These are phyloP conservation scores for Lactarius sp. DNA, from an alignment of 768 basidiomycete genomes.

Conservation along the genomic window DNA sequence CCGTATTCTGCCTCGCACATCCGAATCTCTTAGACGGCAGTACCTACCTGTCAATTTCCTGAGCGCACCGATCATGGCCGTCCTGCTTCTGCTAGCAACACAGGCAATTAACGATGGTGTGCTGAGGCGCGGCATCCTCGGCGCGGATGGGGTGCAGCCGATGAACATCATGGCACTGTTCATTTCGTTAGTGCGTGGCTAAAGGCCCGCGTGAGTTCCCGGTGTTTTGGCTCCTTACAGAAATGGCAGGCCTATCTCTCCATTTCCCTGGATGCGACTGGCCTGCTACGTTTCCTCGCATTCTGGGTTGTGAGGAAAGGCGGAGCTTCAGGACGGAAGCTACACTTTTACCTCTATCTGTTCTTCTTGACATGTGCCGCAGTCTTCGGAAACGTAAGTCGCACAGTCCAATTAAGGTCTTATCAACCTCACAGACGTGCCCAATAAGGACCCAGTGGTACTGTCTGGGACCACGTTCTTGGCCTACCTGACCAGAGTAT, in stretches of 20 bases:
- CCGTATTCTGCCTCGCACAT: conserved; percentile 12
- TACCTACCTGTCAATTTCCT: conserved; percentile 32
- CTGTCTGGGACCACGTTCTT: conserved; percentile 88
- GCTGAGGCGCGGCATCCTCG: conserved; percentile 75
- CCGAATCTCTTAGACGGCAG: conserved; percentile 1
- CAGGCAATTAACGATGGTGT: conserved; percentile 34
- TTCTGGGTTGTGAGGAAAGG: conserved; percentile 79
- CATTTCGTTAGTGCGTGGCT: conserved; percentile 58
- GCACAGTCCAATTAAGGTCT: neutral
- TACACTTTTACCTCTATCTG: conserved; percentile 78
- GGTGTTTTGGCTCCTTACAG: neutral
- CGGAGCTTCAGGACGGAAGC: conserved; percentile 60
- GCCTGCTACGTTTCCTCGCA: conserved; percentile 79
- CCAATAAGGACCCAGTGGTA: conserved; percentile 71
- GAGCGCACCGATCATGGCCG: conserved; percentile 32
- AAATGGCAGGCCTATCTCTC: conserved; percentile 66
- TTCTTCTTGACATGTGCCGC: conserved; percentile 76
- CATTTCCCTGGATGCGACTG: conserved; percentile 86
- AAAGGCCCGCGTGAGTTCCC: neutral
- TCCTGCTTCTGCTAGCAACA: conserved; percentile 31
- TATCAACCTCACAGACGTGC: neutral
- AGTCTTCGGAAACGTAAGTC: conserved; percentile 67
- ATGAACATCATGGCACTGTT: conserved; percentile 94
- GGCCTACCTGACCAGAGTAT: conserved; percentile 77
- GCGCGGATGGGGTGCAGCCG: conserved; percentile 73